Evolutionary conservation across 2,329 filamentous ascomycete genomes (phyloP), one percentile per base, ranked within the genome.

Genomic region (Fusarium beomiforme): DNA sequence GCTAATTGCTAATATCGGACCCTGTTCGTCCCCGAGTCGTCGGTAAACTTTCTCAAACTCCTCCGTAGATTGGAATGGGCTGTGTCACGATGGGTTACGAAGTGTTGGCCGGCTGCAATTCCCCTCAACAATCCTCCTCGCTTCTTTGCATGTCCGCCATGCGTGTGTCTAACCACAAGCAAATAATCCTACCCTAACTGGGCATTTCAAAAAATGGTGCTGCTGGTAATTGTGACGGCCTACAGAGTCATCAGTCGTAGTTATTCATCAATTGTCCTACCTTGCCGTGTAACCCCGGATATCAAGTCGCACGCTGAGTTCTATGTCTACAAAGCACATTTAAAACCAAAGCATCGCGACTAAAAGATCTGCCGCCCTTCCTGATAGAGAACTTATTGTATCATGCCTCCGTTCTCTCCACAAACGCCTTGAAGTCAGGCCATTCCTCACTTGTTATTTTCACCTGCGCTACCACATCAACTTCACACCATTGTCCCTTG

Each of bases 271-370:
- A 72, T 69, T 72, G 57, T 43, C 64, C 64, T 74, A 46, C 55
- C 60, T 53, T 64, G 53, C 49, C 63, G 64, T 66, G 50, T 63
- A 60, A 64, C 51, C 50, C 49, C 46, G 69, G 53, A 71, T 61
- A 70, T 70, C 68, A 70, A 63, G 66, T 54, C 70, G 55, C 57
- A 64, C 51, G 60, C 70, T 62, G 33, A 68, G 67, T 70, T 58
- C 55, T 62, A 57, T 54, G 37, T 71, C 61, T 75, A 65, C 59
- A 65, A 64, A 65, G 66, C 69, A 71, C 69, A 75, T 69, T 63
- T 53, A 67, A 75, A 60, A 56, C 37, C 55, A 74, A 67, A 69
- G 46, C 46, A 56, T 43, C 50, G 53, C 23, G 42, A 66, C 71
- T 69, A 69, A 43, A 26, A 74, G 64, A 73, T 62, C 37, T 54